phyloP scores from a whole-genome alignment of 805 yeast species.

The Candida railenensis region DNA sequence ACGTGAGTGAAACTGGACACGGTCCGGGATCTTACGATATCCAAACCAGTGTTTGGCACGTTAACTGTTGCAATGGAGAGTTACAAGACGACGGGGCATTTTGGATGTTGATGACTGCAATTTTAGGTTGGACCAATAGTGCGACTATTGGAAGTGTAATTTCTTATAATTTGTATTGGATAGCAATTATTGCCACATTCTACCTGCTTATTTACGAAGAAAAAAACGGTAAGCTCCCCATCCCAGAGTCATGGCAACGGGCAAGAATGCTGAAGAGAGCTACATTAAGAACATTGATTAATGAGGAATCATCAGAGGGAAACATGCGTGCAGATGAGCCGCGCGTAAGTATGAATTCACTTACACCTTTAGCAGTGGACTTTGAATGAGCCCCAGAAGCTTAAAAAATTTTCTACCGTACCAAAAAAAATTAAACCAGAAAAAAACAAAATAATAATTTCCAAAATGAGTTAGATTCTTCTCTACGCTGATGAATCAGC shows the following conservation, averaged over 20 bases:
- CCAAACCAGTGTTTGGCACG: conserved; percentile 42
- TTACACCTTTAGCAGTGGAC: not conserved
- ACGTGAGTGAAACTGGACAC: conserved; percentile 43
- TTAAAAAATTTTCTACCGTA: no score
- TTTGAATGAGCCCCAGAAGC: no score
- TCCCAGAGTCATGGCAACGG: conserved; percentile 41
- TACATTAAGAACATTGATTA: not conserved
- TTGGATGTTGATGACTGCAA: conserved; percentile 61
- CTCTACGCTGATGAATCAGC: no score
- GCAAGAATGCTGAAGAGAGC: conserved; percentile 31
- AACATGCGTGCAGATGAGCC: not conserved
- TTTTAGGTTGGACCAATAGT: conserved; percentile 91
- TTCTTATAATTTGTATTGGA: conserved; percentile 38
- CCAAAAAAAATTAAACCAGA: not conserved
- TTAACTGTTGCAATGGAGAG: conserved; percentile 45
- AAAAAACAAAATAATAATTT: not conserved
- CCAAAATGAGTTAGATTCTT: no score
- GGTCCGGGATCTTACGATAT: conserved; percentile 48
- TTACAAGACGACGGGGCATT: conserved; percentile 39
- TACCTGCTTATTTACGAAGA: conserved; percentile 34
- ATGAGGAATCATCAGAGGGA: not conserved
- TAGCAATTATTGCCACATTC: conserved; percentile 29
- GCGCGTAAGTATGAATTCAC: conserved; percentile 1
- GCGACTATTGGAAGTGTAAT: conserved; percentile 62
- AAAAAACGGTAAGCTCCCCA: conserved; percentile 34